Percentiles rank a stretch among this genome's conserved stretches.
These are phyloP conservation scores for Chondrus crispus DNA, from an alignment of 23 red algal genomes.

Conservation along the genomic window DNA sequence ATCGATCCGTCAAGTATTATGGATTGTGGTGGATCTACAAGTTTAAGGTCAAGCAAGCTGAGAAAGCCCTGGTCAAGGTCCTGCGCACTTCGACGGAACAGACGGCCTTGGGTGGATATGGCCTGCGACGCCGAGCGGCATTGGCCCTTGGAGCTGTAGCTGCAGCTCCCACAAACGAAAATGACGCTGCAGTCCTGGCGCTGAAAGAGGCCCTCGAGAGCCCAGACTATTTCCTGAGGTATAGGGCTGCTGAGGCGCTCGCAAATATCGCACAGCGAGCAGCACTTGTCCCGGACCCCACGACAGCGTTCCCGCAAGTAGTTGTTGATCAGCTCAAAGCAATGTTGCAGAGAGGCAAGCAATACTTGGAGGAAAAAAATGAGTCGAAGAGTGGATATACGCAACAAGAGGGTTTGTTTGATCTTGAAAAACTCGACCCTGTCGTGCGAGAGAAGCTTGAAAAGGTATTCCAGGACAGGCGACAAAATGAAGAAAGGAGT, in stretches of 20 bases:
- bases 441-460: conserved; percentile 54
- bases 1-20: conserved; percentile 78
- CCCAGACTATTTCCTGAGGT: conserved; percentile 76
- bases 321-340: conserved; percentile 14
- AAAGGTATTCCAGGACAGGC: conserved; percentile 72
- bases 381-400: conserved; percentile 24
- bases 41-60: conserved; percentile 72
- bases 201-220: conserved; percentile 56
- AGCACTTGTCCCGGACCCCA: not conserved
- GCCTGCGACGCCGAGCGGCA: conserved; percentile 81
- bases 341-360: conserved; percentile 16
- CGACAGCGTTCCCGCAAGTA: conserved; percentile 34
- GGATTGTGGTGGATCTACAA: conserved; percentile 95
- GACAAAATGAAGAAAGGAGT: conserved; percentile 59
- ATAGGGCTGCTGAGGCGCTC: conserved; percentile 86
- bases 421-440: conserved; percentile 68
- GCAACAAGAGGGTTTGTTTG: conserved; percentile 72
- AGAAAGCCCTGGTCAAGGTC: conserved; percentile 69
- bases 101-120: conserved; percentile 74
- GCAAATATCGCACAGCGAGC: conserved; percentile 70
- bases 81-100: conserved; percentile 55
- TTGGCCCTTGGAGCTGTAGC: conserved; percentile 88
- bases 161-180: conserved; percentile 17
- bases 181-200: conserved; percentile 20
- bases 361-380: not conserved